phyloP scores from a whole-genome alignment of 2,329 filamentous ascomycete genomes.

The Talaromyces amestolkiae region DNA sequence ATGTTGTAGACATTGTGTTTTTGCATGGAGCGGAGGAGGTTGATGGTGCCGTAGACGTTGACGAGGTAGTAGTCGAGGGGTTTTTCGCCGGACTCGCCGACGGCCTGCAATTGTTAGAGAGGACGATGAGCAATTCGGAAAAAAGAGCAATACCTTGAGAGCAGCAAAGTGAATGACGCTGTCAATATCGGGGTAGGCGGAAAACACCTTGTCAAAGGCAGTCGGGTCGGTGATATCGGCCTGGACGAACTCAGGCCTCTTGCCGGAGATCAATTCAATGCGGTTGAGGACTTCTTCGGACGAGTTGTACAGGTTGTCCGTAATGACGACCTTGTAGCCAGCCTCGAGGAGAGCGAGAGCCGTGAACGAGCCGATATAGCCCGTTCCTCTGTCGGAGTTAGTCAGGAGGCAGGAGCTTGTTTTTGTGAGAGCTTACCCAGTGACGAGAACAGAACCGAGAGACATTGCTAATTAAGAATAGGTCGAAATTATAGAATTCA shows the following conservation, averaged over 20 bases:
- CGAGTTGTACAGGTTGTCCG: conserved; percentile 97
- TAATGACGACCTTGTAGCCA: conserved; percentile 93
- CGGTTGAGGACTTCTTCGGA: conserved; percentile 87
- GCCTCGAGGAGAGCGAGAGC: conserved; percentile 86
- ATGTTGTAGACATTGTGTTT: conserved; percentile 92
- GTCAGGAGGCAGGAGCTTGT: not conserved
- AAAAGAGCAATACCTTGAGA: conserved; percentile 66
- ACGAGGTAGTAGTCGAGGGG: conserved; percentile 97
- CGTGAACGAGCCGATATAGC: conserved; percentile 99
- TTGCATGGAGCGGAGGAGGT: conserved; percentile 81
- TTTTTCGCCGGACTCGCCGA: conserved; percentile 90
- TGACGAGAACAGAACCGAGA: conserved; percentile 84
- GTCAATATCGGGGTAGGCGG: conserved; percentile 87
- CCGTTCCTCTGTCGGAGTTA: conserved; percentile 69
- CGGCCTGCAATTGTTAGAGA: conserved; percentile 55
- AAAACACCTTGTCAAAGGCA: conserved; percentile 81
- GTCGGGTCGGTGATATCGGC: conserved; percentile 84
- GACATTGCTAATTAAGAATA: conserved; percentile 55
- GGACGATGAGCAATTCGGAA: conserved; percentile 34
- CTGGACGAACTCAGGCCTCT: conserved; percentile 79
- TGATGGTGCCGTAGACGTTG: conserved; percentile 90
- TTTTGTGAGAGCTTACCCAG: conserved; percentile 64
- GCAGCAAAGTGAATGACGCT: conserved; percentile 99
- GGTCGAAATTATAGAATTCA: not conserved
- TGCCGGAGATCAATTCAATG: conserved; percentile 89